A percentile compares a stretch with the other conserved stretches of the same genome.
Conservation (phyloP, 2,329 filamentous ascomycete genomes). For the Colletotrichum brevisporum region DNA sequence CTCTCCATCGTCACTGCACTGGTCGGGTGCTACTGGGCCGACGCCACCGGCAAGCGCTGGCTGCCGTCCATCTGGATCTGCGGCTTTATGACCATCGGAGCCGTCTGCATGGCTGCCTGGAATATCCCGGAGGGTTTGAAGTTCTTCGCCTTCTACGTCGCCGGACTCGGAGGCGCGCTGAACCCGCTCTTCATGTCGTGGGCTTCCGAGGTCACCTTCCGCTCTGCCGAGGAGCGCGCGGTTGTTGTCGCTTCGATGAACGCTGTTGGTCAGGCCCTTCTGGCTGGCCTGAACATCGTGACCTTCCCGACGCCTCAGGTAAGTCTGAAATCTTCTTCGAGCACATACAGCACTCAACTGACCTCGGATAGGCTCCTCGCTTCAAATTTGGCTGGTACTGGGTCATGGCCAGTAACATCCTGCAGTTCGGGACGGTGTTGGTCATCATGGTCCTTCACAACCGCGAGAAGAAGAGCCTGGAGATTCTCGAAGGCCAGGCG, state of each 20-base stretch:
- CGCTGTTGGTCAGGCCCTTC: conserved; percentile 16
- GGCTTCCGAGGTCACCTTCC: conserved; percentile 25
- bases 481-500: conserved; percentile 21
- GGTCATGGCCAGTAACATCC: conserved; percentile 29
- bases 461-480: conserved; percentile 25
- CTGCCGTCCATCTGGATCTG: conserved; percentile 49
- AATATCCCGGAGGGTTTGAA: conserved; percentile 66
- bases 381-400: conserved; percentile 31
- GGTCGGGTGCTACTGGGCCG: conserved; percentile 70
- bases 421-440: conserved; percentile 21
- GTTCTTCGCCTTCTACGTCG: conserved; percentile 66
- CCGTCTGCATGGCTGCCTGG: conserved; percentile 65
- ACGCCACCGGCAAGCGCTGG: conserved; percentile 75
- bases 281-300: conserved; percentile 23
- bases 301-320: conserved; percentile 28
- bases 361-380: neutral
- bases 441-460: conserved; percentile 35
- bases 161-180: conserved; percentile 14
- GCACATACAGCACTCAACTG: neutral
- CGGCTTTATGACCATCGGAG: conserved; percentile 20
- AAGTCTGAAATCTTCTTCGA: neutral
- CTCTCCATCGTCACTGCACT: conserved; percentile 72
- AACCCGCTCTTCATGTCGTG: conserved; percentile 27
- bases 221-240: conserved; percentile 18
- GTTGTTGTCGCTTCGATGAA: conserved; percentile 29